Base-by-base conservation (phyloP, 148 eudicot species). In the Linanthus parryae region DNA sequence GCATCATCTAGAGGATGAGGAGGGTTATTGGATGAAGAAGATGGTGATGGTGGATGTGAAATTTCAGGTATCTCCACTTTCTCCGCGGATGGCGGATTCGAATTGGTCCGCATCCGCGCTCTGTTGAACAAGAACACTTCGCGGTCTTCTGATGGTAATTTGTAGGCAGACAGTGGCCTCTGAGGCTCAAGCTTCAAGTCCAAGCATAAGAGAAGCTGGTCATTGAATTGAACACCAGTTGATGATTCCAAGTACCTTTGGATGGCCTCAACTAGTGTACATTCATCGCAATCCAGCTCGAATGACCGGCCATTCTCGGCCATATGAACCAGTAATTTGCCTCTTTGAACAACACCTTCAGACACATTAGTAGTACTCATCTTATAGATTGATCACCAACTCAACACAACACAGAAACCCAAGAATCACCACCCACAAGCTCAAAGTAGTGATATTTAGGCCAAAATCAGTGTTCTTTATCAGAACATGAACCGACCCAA, bases 291-390 rank as follows among this genome's bases (percentile, higher is more conserved):
- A 30, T 75, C 81, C 23, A 85, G 64, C 49, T 80, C 73, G 65
- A 68, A 73, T 0, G 97, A 82, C 51, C 76, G 84, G 9, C 97
- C 97, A 75, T 85, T 85, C 70, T 89, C 88, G 1, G 95, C 97
- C 37, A 82, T 60, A 59, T 77, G 95, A 52, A 89, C 84, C 67
- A 80, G 44, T 33, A 89, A 78, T 75, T 78, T 82, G 17, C 88
- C 91, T 54, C 61, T 56, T 8, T 56, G 55, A 43, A 63, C 52
- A 7, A 54, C 68, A 43, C 64, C 75, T 58, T 57, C 71, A 3
- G 71, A 59, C 13, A 61, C 65, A 62, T 63, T 71, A 6, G 87
- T n/a, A n/a, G n/a, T n/a, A n/a, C n/a, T n/a, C n/a, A n/a, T n/a
- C n/a, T n/a, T n/a, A n/a, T n/a, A n/a, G n/a, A n/a, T n/a, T n/a